phyloP scores from a whole-genome alignment of 495 filamentous ascomycete species.

The Aspergillus affinis region DNA sequence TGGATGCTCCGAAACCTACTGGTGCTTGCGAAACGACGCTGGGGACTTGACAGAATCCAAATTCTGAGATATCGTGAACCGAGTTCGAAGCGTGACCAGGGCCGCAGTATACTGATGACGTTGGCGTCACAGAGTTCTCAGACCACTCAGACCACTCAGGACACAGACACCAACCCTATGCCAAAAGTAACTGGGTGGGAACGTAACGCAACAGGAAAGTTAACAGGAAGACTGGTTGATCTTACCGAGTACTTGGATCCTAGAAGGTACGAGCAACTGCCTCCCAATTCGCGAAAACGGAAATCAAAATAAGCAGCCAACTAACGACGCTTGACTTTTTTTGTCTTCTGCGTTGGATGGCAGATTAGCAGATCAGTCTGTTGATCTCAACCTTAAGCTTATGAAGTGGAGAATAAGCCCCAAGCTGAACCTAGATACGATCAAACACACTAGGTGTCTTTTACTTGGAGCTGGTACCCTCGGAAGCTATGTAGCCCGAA shows the following conservation, averaged over 20 bases:
- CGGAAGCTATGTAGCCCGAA: conserved; percentile 88
- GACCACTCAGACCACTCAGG: conserved; percentile 22
- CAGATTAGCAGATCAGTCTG: conserved; percentile 88
- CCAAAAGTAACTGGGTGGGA: conserved; percentile 97
- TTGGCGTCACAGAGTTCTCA: conserved; percentile 53
- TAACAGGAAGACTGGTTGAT: conserved; percentile 72
- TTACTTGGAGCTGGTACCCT: conserved; percentile 94
- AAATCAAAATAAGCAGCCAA: background rate
- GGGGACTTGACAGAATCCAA: conserved; percentile 72
- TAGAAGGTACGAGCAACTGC: conserved; percentile 42
- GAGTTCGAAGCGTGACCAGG: conserved; percentile 69
- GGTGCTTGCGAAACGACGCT: conserved; percentile 79
- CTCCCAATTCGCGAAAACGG: too few relatives aligned
- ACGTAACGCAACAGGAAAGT: conserved; percentile 70
- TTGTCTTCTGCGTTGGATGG: background rate
- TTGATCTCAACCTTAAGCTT: conserved; percentile 94
- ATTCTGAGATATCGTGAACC: conserved; percentile 90
- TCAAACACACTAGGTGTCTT: conserved; percentile 89
- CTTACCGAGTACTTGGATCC: conserved; percentile 93
- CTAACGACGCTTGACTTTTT: background rate
- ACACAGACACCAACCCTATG: conserved; percentile 47
- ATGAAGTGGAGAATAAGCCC: conserved; percentile 99
- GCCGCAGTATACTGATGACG: conserved; percentile 74
- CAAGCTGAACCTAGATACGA: conserved; percentile 77
- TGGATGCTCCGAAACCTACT: conserved; percentile 93